phyloP scores from a whole-genome alignment of 1,139 yeast genomes.

The Taphrina communis region DNA sequence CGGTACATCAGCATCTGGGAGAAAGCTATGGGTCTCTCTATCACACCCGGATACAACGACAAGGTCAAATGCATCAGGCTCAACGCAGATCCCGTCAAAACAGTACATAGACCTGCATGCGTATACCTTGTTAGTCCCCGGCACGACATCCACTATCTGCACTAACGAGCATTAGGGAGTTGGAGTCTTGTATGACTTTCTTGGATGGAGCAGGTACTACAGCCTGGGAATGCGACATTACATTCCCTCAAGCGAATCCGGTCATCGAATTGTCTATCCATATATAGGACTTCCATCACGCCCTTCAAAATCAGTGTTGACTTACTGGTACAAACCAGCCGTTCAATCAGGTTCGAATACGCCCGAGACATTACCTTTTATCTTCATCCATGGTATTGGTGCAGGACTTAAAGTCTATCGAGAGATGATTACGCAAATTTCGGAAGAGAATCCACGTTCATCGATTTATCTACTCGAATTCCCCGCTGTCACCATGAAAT shows the following conservation, averaged over 20 bases:
- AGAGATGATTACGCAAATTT: constrained; percentile 22
- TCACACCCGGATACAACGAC: constrained; percentile 30
- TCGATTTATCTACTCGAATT: constrained; percentile 40
- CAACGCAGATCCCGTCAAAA: constrained; percentile 29
- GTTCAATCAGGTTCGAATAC: constrained; percentile 10
- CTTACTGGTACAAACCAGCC: constrained; percentile 39
- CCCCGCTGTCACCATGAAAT: constrained; percentile 37
- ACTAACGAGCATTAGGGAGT: constrained; percentile 19
- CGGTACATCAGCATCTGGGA: constrained; percentile 20
- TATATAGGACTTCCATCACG: constrained; percentile 33
- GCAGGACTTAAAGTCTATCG: constrained; percentile 41
- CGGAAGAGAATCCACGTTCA: constrained; percentile 26
- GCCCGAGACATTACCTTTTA: constrained; percentile 29
- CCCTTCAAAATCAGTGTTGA: constrained; percentile 30
- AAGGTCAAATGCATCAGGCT: constrained; percentile 31
- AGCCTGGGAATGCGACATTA: constrained; percentile 31
- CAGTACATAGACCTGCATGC: constrained; percentile 35
- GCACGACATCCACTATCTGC: neutral
- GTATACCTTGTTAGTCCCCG: constrained; percentile 28
- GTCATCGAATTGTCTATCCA: constrained; percentile 36
- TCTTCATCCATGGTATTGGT: constrained; percentile 42
- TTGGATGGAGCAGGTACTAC: constrained; percentile 25
- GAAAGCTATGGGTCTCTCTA: neutral
- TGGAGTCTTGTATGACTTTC: constrained; percentile 34
- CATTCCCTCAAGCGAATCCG: constrained; percentile 29